Evolutionary conservation across 768 basidiomycete genomes (phyloP).

Genomic region (Coprinellus aureogranulatus): DNA sequence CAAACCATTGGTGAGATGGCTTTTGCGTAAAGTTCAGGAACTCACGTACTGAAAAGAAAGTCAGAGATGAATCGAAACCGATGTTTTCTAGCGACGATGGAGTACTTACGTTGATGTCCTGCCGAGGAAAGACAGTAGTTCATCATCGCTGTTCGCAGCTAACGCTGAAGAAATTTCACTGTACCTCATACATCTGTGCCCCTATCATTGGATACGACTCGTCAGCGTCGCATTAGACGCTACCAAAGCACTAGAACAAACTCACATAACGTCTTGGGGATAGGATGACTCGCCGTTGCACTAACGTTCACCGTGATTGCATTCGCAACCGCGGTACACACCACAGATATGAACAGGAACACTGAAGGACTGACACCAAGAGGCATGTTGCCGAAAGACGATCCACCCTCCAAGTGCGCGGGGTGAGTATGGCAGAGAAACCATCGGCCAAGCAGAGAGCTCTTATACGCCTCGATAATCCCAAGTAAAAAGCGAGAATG

Average conservation of each 20-base stretch:
- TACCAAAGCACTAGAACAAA: background rate
- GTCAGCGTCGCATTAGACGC: background rate
- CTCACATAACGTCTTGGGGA: constrained; percentile 55
- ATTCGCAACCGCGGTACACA: background rate
- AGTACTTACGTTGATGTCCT: constrained; percentile 62
- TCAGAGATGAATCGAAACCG: background rate
- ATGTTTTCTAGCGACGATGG: background rate
- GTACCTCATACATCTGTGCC: constrained; percentile 58
- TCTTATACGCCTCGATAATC: too few relatives aligned
- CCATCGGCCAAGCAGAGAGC: too few relatives aligned
- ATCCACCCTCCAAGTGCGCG: too few relatives aligned
- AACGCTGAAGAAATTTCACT: constrained; percentile 4
- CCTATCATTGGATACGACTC: constrained; percentile 10
- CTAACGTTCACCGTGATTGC: constrained; percentile 38
- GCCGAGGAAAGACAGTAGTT: background rate
- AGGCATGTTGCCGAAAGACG: too few relatives aligned
- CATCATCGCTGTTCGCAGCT: too few relatives aligned
- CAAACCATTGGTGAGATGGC: background rate
- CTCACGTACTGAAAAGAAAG: constrained; percentile 32
- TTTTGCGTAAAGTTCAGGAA: background rate
- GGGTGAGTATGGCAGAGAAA: too few relatives aligned
- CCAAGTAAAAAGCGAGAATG: too few relatives aligned
- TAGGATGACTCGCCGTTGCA: constrained; percentile 47
- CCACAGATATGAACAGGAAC: background rate
- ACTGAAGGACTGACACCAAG: background rate